Percentiles rank a stretch among this genome's conserved stretches.
Evolutionary conservation across 805 yeast species (phyloP).

Genomic region (Pichia scutulata): DNA sequence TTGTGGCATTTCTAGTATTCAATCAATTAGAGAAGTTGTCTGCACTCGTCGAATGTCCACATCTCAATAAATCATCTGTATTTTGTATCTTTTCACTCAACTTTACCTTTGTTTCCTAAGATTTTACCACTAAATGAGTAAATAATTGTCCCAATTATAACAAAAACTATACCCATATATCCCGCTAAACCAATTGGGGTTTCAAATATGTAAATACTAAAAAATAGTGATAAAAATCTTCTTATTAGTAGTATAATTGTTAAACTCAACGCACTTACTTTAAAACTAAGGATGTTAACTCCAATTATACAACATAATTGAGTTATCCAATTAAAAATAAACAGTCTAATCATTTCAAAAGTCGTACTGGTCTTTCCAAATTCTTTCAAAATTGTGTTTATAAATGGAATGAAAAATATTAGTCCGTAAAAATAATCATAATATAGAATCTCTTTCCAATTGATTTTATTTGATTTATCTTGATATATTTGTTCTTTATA

Average conservation of each 20-base stretch:
- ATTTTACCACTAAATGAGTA: constrained; percentile 24
- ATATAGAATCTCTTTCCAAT: constrained; percentile 61
- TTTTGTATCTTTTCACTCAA: too few species aligned
- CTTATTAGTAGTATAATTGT: constrained; percentile 53
- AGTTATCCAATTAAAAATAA: constrained; percentile 40
- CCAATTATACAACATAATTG: constrained; percentile 62
- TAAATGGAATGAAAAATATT: constrained; percentile 41
- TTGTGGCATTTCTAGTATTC: too few species aligned
- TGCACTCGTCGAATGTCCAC: too few species aligned
- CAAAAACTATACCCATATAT: constrained; percentile 41
- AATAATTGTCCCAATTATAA: constrained; percentile 47
- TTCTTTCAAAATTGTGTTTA: constrained; percentile 18
- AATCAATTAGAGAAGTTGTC: too few species aligned
- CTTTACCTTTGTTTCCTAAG: background rate
- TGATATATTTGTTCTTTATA: constrained; percentile 49
- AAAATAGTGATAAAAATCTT: constrained; percentile 49
- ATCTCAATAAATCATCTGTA: too few species aligned
- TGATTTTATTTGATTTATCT: constrained; percentile 18
- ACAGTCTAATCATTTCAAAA: constrained; percentile 14
- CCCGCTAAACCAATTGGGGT: constrained; percentile 34
- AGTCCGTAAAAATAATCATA: constrained; percentile 50
- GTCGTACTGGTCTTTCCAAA: background rate
- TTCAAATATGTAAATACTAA: constrained; percentile 49
- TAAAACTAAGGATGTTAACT: constrained; percentile 53
- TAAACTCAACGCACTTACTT: constrained; percentile 54